Evolutionary conservation across 768 basidiomycete genomes (phyloP), one percentile per base, ranked within the genome.

Genomic region (Hericium alpestre): DNA sequence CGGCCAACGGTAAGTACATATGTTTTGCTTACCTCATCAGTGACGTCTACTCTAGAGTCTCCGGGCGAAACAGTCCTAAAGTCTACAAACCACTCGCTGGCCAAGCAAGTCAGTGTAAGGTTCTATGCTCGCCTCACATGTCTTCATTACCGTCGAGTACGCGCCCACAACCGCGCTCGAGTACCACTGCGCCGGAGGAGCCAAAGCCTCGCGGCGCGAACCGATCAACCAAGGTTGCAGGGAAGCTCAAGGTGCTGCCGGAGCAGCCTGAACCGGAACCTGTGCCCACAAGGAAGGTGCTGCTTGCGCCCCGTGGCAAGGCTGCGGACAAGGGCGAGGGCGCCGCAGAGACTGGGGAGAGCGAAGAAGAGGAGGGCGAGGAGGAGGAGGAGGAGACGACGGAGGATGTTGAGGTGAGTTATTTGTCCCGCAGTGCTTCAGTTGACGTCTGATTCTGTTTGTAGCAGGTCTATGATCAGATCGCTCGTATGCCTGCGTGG

Each of bases 401-500:
- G 22, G 75, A 73, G 41, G 79, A 83, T 51, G 78, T 82, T 4
- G 86, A 87, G 74, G 85, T 82, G 40, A 60, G 78, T 58, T 55
- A 27, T 20, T 57, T 56, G 13, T 48, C 56, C 38, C 20, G 22
- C 25, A 38, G 12, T 38, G 39, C 47, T 51, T 49, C 37, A 38
- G 32, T 9, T 10, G 25, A 43, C 25, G 37, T 37, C 22, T 9
- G 20, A 27, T 15, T 15, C 38, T 20, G 37, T 43, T 25, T 37
- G 32, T 46, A 51, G 18, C 61, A 93, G 89, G 87, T 90, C n/a
- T 94, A 94, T 69, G 90, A 91, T 63, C 93, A 95, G 73, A 83
- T 97, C 58, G 87, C 90, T 4, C 83, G 91, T 38, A 97, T 97
- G 53, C 93, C 94, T 2, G 92, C 91, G n/a, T 48, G 94, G 94